Base-by-base conservation (phyloP, 306 rosid species). In the Comarum palustre region DNA sequence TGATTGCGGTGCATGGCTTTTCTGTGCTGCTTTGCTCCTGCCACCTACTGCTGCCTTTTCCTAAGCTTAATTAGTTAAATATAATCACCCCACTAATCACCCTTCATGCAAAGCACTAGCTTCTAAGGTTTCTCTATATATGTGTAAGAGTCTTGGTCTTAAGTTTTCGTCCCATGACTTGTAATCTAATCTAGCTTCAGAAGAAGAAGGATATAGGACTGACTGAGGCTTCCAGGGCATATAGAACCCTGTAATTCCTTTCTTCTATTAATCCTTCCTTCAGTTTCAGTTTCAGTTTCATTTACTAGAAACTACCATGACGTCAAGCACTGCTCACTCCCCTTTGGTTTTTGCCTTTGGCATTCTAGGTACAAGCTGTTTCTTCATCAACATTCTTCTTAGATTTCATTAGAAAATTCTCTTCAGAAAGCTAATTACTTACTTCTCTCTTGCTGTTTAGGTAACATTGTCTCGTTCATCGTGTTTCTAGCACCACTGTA, bases 401-500 rank as follows among this genome's bases (percentile, higher is more conserved):
- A 16, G 5, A 69, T 11, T 39, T 9, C 17, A 57, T 8, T 8
- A 52, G 32, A 29, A 54, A 10, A 48, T 22, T 7, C 25, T 63
- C 2, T 16, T 4, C n/a, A n/a, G n/a, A n/a, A n/a, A n/a, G n/a
- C 24, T 34, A 19, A 66, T 0, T 27, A 66, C 0, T 25, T 34
- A 61, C 27, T 32, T 38, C 4, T 19, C n/a, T 60, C 14, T 34
- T 43, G 8, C 63, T 31, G 10, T 22, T 11, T 60, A 92, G 98
- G 96, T 50, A 94, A 91, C 87, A 71, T 94, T 61, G 75, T 75
- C 73, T 94, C 98, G 69, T 89, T 89, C 79, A 73, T 85, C 25
- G 96, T 95, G 73, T 89, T 91, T 69, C 90, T 94, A 12, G 97
- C 98, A 38, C 98, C 98, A 20, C 29, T 86, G 98, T 94, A 84